phyloP scores from a whole-genome alignment of 768 basidiomycete species.

The Lyophyllum semitale region DNA sequence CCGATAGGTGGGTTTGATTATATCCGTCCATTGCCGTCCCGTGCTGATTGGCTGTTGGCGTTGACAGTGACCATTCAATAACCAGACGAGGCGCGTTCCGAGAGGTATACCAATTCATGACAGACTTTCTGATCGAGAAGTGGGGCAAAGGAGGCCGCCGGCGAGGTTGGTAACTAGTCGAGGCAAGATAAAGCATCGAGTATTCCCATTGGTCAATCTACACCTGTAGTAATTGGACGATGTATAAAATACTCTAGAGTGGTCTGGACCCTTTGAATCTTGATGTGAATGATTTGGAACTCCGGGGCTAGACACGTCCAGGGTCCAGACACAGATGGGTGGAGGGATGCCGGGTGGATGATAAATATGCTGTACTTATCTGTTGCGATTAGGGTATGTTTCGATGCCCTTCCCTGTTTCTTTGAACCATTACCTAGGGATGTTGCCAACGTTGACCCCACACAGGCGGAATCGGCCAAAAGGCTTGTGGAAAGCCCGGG shows the following conservation, averaged over 20 bases:
- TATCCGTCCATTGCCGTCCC: conserved; percentile 4
- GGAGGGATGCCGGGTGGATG: conserved; percentile 18
- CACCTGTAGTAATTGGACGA: background rate
- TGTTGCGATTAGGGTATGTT: conserved; percentile 13
- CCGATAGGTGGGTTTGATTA: conserved; percentile 72
- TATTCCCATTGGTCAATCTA: background rate
- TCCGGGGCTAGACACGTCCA: conserved; percentile 14
- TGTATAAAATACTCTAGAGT: conserved; percentile 11
- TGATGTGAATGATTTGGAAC: conserved; percentile 9
- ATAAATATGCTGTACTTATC: conserved; percentile 23
- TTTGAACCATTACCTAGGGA: conserved; percentile 15
- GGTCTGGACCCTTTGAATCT: conserved; percentile 13
- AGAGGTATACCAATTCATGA: conserved; percentile 88
- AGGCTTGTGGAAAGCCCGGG: conserved; percentile 49
- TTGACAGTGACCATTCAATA: conserved; percentile 78
- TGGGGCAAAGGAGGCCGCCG: conserved; percentile 85
- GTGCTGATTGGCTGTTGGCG: conserved; percentile 18
- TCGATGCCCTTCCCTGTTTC: conserved; percentile 30
- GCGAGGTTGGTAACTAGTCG: conserved; percentile 53
- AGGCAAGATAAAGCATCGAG: background rate
- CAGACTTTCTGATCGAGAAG: conserved; percentile 82
- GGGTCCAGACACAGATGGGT: conserved; percentile 21
- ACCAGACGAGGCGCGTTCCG: conserved; percentile 70
- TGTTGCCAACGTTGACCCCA: conserved; percentile 17
- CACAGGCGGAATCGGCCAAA: conserved; percentile 33